Base-by-base conservation (phyloP, 2,329 filamentous ascomycete genomes). In the Fusarium multiceps region DNA sequence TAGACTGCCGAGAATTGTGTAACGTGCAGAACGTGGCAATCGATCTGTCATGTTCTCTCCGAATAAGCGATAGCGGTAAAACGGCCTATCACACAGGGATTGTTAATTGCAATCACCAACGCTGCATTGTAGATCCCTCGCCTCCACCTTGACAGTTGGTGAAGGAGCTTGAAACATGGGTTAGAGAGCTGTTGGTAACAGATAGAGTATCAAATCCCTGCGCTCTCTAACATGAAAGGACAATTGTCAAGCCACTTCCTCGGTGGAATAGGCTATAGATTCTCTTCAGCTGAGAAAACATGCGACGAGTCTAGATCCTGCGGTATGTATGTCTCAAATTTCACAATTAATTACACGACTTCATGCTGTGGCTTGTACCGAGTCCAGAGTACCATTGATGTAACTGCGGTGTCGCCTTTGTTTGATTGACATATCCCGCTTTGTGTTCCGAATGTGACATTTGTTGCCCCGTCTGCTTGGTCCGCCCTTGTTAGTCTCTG, bases 341-440 rank as follows among this genome's bases (percentile, higher is more conserved):
- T 53, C 5, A 18, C 34, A 42, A 53, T 25, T 25, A 53, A 41
- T 53, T 28, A 20, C 34, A 25, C 11, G 11, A 13, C 18, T 53
- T 53, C 4, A 53, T 42, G 23, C 34, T 41, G 32, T 51, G 48
- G 32, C 32, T 40, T 51, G 48, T 27, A 20, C 32, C 34, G 34
- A 37, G 34, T 37, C 18, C 34, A 37, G 13, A 41, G 34, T 42
- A 9, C n/a, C n/a, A 53, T 42, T 20, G 18, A 53, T 53, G 49
- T 53, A 40, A 53, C 34, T 20, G 49, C 34, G 23, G 20, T 10
- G 20, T 25, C 20, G 18, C 32, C 12, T 61, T 41, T 53, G 34
- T 57, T 32, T 58, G 27, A 49, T 40, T 43, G 55, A 48, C 60
- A 42, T n/a, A 53, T 53, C 34, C 34, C 49, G 40, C 49, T 14